Evolutionary conservation across 192 early-diverging fungal species (phyloP), one percentile per base, ranked within the genome.

Genomic region (Coemansia pectinata): DNA sequence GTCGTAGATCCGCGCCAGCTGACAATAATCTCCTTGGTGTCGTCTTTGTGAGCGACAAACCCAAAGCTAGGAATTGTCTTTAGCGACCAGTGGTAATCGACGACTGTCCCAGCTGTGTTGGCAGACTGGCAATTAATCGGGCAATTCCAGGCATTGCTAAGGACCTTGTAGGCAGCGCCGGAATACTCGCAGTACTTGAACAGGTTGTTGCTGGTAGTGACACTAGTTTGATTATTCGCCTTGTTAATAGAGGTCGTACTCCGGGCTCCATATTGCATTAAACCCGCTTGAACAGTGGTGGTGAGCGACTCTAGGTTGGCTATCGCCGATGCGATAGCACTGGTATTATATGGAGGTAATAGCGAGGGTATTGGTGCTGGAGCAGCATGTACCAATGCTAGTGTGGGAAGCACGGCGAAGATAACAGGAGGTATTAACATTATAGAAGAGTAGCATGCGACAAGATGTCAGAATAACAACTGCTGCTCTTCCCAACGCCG

Each of bases 131-230:
- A 83, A 15, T 69, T 70, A 39, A 67, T 71, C 1, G 11, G 33
- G 29, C 81, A 83, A 55, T 72, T 62, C 81, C 77, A 83, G n/a
- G 27, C 31, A 23, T 67, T 42, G 27, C 78, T 44, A 0, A 67
- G 53, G 25, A 83, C 81, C 6, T 65, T 77, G 42, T 82, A 82
- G 11, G 79, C 79, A 6, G 79, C 79, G 6, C 79, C 79, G n/a
- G 79, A 58, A 42, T 82, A 82, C n/a, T 66, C 71, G 41, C 71
- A 65, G 65, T 73, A 73, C 25, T 65, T 73, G 31, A 62, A 67
- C n/a, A 67, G 58, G 2, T 36, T 60, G n/a, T 36, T 17, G 34
- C 58, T 60, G 34, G 17, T 41, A 21, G 31, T 31, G 29, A 10
- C 4, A 7, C n/a, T 1, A n/a, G 29, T 36, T 23, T 50, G 50